Evolutionary conservation across 1,284 basidiomycete species (phyloP), one percentile per base, ranked within the genome.

Genomic region (Tylopilus sp.): DNA sequence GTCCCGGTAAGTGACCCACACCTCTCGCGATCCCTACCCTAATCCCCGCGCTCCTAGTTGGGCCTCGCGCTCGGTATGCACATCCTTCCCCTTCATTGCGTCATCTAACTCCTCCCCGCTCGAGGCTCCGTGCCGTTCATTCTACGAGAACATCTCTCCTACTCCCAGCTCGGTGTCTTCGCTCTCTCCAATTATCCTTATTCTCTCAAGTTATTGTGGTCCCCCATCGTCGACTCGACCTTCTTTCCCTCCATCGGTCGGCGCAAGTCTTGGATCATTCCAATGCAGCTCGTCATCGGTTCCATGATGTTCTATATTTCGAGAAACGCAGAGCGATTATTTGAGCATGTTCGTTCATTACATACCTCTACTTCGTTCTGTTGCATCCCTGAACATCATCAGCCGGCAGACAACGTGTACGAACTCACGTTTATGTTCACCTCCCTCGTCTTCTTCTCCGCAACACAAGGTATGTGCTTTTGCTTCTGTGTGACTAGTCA

Each of bases 251-350:
- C 81, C 41, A 65, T 95, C 52, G 97, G 97, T 16, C 82, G 97
- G 46, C 79, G 97, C 55, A 99, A 98, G 71, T 94, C 90, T 52
- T 99, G 97, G 97, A 97, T 99, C 63, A 88, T 99, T 53, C 97
- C 97, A 38, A 96, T 99, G 74, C 97, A 99, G 70, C 68, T 86
- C 26, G 81, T 95, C 55, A 90, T 98, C 39, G 97, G 94, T 23
- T 74, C 82, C 41, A 75, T 93, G 56, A 90, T 99, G 84, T 76
- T 94, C 60, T 86, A 90, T 66, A 88, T 99, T 52, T 90, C 94
- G 2, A 72, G 81, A 46, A 83, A 89, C 58, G 87, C 92, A 8
- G 81, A 93, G 58, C 78, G 78, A 53, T 77, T 97, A 55, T 77
- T 99, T 62, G 82, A 89, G 44, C 80, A 89, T 59, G 95, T 96